Evolutionary conservation across 305 asterid species (phyloP).

Genomic region (Solanum chacoense): DNA sequence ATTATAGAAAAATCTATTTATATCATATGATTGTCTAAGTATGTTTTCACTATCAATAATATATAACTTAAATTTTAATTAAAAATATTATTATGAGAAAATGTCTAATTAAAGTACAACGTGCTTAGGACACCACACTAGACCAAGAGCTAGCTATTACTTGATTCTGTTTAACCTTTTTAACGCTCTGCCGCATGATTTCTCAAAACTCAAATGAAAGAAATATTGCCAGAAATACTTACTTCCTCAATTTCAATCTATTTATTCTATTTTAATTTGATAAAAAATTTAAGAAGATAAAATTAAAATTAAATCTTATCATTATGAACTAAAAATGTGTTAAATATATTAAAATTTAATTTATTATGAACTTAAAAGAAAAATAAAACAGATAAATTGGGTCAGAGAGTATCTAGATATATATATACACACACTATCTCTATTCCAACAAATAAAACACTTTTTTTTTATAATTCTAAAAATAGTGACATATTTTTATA

Average conservation of each 20-base stretch:
- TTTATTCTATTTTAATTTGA: not conserved
- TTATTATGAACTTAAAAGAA: not conserved
- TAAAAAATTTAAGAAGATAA: not conserved
- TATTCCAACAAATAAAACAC: not conserved
- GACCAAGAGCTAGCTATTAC: not conserved
- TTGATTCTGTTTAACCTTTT: constrained; percentile 1
- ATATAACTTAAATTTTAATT: not conserved
- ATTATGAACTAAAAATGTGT: not conserved
- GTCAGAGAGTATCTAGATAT: too few species aligned
- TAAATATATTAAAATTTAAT: not conserved
- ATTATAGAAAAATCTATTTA: not conserved
- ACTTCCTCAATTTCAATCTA: not conserved
- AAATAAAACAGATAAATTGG: too few species aligned
- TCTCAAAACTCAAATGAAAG: constrained; percentile 2
- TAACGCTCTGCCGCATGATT: constrained; percentile 20
- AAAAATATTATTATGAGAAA: not conserved
- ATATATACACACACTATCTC: not conserved
- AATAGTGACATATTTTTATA: too few species aligned
- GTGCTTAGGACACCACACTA: not conserved
- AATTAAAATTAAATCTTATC: not conserved
- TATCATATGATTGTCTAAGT: not conserved
- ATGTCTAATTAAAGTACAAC: not conserved
- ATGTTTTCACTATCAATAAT: not conserved
- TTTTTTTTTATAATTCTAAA: not conserved
- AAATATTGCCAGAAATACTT: not conserved